Evolutionary conservation across 352 stramenopile species (phyloP).

Genomic region (Aphanomyces invadans): DNA sequence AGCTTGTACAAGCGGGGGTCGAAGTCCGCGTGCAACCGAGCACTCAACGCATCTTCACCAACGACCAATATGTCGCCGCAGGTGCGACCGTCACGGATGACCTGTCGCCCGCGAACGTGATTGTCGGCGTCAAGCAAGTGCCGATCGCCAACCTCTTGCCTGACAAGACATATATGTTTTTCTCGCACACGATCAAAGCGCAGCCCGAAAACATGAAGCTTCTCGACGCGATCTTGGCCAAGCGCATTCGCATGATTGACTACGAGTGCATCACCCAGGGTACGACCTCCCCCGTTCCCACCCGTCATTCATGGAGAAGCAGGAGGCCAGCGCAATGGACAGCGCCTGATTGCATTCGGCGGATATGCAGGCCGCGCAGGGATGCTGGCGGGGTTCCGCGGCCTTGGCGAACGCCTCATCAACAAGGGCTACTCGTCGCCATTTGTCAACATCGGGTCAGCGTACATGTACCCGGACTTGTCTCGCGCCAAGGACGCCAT

Average conservation of each 20-base stretch:
- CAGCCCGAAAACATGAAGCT: conserved; percentile 95
- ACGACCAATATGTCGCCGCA: conserved; percentile 86
- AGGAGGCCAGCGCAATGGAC: conserved; percentile 57
- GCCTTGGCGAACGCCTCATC: conserved; percentile 89
- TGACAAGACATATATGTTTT: conserved; percentile 95
- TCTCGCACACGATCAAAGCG: conserved; percentile 96
- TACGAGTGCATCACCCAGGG: conserved; percentile 93
- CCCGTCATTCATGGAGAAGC: not conserved
- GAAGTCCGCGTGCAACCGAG: conserved; percentile 92
- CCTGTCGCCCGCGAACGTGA: conserved; percentile 78
- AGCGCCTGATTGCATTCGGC: conserved; percentile 91
- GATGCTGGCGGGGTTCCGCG: conserved; percentile 92
- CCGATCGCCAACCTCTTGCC: conserved; percentile 67
- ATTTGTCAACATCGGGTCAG: conserved; percentile 89
- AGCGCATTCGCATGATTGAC: conserved; percentile 91
- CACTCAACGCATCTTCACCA: conserved; percentile 87
- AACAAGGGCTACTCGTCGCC: conserved; percentile 89
- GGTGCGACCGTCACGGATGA: conserved; percentile 88
- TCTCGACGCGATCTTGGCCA: conserved; percentile 86
- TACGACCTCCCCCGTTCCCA: not conserved
- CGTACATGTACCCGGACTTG: conserved; percentile 93
- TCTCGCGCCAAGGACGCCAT: conserved; percentile 83
- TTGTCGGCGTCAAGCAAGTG: conserved; percentile 95
- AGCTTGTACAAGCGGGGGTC: conserved; percentile 71
- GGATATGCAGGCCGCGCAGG: conserved; percentile 90